These are phyloP conservation scores for Panicum hallii DNA, from an alignment of 202 grass and related monocot species.

Conservation along the genomic window DNA sequence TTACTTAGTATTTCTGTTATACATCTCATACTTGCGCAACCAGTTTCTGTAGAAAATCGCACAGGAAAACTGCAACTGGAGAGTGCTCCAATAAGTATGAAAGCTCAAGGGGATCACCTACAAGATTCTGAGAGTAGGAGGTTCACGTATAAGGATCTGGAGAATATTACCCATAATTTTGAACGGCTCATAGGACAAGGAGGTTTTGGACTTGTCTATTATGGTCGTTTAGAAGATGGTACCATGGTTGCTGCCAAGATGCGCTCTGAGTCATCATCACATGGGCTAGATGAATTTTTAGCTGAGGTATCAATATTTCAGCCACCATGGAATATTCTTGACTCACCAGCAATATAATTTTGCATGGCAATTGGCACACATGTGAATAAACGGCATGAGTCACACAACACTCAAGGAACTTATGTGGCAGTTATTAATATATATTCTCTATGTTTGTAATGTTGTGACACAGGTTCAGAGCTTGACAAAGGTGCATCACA, in stretches of 20 bases:
- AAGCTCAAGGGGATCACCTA: background rate
- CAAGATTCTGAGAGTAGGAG: background rate
- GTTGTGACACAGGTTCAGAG: constrained; percentile 38
- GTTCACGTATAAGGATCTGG: constrained; percentile 40
- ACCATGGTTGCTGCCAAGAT: constrained; percentile 57
- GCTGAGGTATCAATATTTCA: constrained; percentile 49
- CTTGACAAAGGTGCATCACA: constrained; percentile 67
- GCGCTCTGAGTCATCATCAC: constrained; percentile 41
- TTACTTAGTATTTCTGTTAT: background rate
- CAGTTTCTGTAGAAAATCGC: background rate
- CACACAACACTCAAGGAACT: background rate
- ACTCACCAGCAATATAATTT: background rate
- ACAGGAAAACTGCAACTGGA: background rate
- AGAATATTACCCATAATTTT: constrained; percentile 51
- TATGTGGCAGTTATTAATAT: background rate
- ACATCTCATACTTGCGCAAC: background rate
- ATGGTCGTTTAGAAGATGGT: constrained; percentile 43
- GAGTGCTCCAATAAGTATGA: background rate
- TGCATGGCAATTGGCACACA: background rate
- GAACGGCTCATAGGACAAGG: constrained; percentile 44
- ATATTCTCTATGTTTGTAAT: background rate
- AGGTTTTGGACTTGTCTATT: constrained; percentile 55
- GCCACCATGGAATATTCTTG: background rate
- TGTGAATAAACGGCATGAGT: background rate
- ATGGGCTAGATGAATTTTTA: constrained; percentile 55